Conservation (phyloP, 805 yeast genomes). For the Candida quercuum region DNA sequence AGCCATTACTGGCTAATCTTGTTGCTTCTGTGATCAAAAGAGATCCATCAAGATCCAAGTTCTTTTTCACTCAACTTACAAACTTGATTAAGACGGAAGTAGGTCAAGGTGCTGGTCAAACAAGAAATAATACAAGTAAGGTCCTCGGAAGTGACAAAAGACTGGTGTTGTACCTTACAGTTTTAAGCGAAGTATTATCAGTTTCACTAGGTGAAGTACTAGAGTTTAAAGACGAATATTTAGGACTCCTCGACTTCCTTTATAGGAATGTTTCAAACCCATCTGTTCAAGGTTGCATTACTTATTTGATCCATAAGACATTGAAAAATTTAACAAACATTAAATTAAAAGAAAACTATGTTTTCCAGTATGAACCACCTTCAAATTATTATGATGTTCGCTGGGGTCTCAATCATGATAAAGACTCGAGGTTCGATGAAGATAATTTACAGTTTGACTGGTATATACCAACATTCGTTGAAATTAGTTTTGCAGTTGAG, state of each 20-base stretch:
- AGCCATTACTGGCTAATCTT: conserved; percentile 65
- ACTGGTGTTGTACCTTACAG: conserved; percentile 62
- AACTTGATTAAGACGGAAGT: conserved; percentile 59
- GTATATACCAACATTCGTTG: conserved; percentile 62
- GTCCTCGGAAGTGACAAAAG: conserved; percentile 74
- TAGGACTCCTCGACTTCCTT: conserved; percentile 28
- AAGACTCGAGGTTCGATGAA: conserved; percentile 39
- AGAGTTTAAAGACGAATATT: conserved; percentile 37
- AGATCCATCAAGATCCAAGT: conserved; percentile 27
- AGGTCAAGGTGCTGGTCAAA: conserved; percentile 72
- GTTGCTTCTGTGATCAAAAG: conserved; percentile 68
- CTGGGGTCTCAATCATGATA: conserved; percentile 76
- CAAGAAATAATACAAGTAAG: conserved; percentile 57
- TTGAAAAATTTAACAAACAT: conserved; percentile 60
- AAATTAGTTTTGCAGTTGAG: conserved; percentile 55
- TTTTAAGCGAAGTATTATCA: conserved; percentile 65
- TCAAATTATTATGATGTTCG: conserved; percentile 34
- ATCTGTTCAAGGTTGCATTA: conserved; percentile 50
- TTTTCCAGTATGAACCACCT: conserved; percentile 43
- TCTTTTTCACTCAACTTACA: conserved; percentile 24
- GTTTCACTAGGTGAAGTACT: conserved; percentile 55
- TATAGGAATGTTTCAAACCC: conserved; percentile 37
- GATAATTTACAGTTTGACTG: conserved; percentile 58
- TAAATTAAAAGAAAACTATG: conserved; percentile 49
- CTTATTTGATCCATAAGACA: conserved; percentile 63